Base-by-base conservation (phyloP, 371 early-diverging fungal species). In the Mortierella sp. region DNA sequence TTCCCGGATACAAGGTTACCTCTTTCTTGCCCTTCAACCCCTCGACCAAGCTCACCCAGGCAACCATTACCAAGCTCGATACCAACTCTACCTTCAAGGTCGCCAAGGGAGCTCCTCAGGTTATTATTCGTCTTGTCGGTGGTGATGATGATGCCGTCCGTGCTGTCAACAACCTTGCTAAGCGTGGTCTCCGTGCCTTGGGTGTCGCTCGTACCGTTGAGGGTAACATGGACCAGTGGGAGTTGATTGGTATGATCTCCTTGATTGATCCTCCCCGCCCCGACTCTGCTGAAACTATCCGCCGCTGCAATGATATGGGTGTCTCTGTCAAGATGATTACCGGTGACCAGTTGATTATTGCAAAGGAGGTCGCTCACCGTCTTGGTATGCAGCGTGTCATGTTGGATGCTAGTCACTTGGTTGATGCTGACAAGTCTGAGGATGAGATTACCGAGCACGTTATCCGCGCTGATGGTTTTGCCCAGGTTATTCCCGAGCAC, bases 91-190 rank as follows among this genome's bases (percentile, higher is more conserved):
- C 86, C 37, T 97, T 95, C 86, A 88, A 92, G 74, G 94, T 93
- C 42, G 95, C 96, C 72, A 97, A 97, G 87, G 97, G 97, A 72
- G 97, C 97, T 29, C 97, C 97, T n/a, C 96, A 96, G 79, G 96
- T 96, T 40, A 94, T 96, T 62, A 86, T 95, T 68, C 83, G 86
- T 64, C 89, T 97, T 61, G 92, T 90, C 15, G 94, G 95, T 61
- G n/a, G n/a, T n/a, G n/a, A n/a, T n/a, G n/a, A n/a, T n/a, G n/a
- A n/a, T n/a, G n/a, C n/a, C n/a, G n/a, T n/a, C n/a, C n/a, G n/a
- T n/a, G n/a, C n/a, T n/a, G n/a, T n/a, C n/a, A n/a, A n/a, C n/a
- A n/a, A n/a, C n/a, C n/a, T n/a, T n/a, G n/a, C n/a, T n/a, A n/a
- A n/a, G n/a, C n/a, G n/a, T n/a, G n/a, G n/a, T n/a, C n/a, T n/a